Base-by-base conservation (phyloP, 2,329 filamentous ascomycete species). In the Arthrobotrys pseudoclavata region DNA sequence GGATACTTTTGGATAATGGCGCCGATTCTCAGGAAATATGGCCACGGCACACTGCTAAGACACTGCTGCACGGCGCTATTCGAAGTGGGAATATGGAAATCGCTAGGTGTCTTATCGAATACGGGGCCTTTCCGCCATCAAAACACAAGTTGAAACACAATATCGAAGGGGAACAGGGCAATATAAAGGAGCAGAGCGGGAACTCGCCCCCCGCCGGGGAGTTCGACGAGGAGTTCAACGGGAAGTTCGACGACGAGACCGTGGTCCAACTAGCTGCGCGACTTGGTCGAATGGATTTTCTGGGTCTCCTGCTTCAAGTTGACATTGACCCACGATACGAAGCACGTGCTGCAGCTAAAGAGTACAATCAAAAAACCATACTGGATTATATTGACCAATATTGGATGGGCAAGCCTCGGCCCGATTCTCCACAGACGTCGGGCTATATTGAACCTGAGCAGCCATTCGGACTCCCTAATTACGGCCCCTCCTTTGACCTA, bases 331-430 rank as follows among this genome's bases (percentile, higher is more conserved):
- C 15, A 10, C 22, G 42, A 24, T 24, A 31, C 15, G n/a, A 26
- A 6, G 64, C 64, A 34, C 47, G 52, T 5, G 22, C 12, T 15
- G 52, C 64, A 20, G 50, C 64, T 15, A 18, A 34, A 60, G 2
- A 15, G 7, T 45, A 20, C 22, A 12, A 45, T 3, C 15, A 40
- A 26, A 40, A 15, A 31, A 57, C 34, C 1, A 55, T 68, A 18
- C 13, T 26, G 5, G 40, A 68, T 29, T 68, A 50, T 50, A 45
- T 68, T 18, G 37, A 68, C 37, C 12, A 68, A 31, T 4, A 42
- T 20, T 68, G 63, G 63, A 55, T 52, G 34, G 20, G 20, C 0
- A 29, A 42, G 18, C 18, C 53, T 42, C 53, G 7, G 7, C 18
- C 18, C 6, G 6, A 40, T 13, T 7, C 26, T 3, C 5, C n/a